Percentiles rank a stretch among this genome's conserved stretches.
Conservation (phyloP, 23 red algal genomes). For the Chondrus crispus region DNA sequence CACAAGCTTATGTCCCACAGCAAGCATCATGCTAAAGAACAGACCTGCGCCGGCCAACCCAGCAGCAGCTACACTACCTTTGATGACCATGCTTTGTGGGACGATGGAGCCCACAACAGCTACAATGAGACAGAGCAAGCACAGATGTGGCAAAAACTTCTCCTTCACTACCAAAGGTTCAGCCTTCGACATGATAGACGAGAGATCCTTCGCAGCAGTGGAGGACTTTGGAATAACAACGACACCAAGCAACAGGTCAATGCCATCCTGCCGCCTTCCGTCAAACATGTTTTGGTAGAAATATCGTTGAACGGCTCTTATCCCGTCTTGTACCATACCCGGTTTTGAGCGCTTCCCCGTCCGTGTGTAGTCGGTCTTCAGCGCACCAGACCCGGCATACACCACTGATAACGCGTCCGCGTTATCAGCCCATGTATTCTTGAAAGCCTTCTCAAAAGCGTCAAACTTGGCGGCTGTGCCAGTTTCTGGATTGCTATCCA, state of each 20-base stretch:
- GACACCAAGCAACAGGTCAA: conserved; percentile 79
- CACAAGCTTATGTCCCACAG: conserved; percentile 47
- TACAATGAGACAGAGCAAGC: not conserved
- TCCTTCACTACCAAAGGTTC: conserved; percentile 53
- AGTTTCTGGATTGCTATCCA: conserved; percentile 40
- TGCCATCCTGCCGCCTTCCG: conserved; percentile 78
- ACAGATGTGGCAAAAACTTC: conserved; percentile 46
- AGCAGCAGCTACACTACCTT: not conserved
- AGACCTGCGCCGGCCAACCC: not conserved
- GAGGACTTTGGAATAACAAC: conserved; percentile 24
- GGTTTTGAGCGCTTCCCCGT: conserved; percentile 77
- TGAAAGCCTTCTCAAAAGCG: conserved; percentile 66
- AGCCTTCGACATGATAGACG: conserved; percentile 32
- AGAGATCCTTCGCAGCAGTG: not conserved
- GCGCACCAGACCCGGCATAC: conserved; percentile 84
- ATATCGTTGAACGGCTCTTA: conserved; percentile 65
- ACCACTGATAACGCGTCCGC: conserved; percentile 80
- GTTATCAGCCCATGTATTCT: conserved; percentile 89
- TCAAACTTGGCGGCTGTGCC: conserved; percentile 56
- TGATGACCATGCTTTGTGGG: not conserved
- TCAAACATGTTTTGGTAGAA: conserved; percentile 86
- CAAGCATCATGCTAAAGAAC: conserved; percentile 32
- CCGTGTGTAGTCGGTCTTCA: conserved; percentile 93
- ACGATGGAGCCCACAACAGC: not conserved
- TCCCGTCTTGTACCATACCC: conserved; percentile 75